These are phyloP conservation scores for Cicer pinnatifidum DNA, from an alignment of 306 rosid species.

Conservation along the genomic window DNA sequence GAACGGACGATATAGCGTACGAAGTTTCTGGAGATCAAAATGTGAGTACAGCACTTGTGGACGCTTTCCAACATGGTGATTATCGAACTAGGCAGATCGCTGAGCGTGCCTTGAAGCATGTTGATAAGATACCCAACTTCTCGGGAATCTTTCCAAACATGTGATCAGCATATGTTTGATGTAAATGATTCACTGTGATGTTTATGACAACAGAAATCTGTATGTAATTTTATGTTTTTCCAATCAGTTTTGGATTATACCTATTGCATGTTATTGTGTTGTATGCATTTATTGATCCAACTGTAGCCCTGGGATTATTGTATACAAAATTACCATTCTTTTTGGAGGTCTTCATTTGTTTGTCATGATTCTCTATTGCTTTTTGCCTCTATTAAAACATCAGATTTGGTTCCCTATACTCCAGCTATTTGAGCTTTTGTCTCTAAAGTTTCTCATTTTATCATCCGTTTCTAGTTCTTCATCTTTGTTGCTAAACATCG, in stretches of 20 bases:
- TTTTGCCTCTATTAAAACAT: not conserved
- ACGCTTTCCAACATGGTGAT: constrained; percentile 96
- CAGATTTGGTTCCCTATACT: not conserved
- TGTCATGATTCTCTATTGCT: constrained; percentile 31
- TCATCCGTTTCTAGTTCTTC: not conserved
- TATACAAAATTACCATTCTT: constrained; percentile 55
- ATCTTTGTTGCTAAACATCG: too few relatives aligned
- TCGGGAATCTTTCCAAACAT: constrained; percentile 85
- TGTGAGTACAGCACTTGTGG: constrained; percentile 92
- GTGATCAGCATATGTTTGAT: constrained; percentile 46
- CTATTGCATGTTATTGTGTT: constrained; percentile 52
- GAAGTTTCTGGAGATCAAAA: constrained; percentile 87
- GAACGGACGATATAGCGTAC: constrained; percentile 76
- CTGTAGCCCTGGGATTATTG: constrained; percentile 47
- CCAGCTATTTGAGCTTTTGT: not conserved
- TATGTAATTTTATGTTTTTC: constrained; percentile 47
- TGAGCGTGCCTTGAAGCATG: constrained; percentile 92
- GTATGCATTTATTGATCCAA: constrained; percentile 54
- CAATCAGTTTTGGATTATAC: constrained; percentile 49
- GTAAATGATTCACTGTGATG: constrained; percentile 39
- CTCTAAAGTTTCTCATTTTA: not conserved
- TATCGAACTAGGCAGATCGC: constrained; percentile 91
- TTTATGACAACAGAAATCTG: constrained; percentile 39
- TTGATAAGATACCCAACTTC: constrained; percentile 96
- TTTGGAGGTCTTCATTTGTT: constrained; percentile 55